Conservation (phyloP, 2,329 filamentous ascomycete species). For the Reticulascus tulasneorum region DNA sequence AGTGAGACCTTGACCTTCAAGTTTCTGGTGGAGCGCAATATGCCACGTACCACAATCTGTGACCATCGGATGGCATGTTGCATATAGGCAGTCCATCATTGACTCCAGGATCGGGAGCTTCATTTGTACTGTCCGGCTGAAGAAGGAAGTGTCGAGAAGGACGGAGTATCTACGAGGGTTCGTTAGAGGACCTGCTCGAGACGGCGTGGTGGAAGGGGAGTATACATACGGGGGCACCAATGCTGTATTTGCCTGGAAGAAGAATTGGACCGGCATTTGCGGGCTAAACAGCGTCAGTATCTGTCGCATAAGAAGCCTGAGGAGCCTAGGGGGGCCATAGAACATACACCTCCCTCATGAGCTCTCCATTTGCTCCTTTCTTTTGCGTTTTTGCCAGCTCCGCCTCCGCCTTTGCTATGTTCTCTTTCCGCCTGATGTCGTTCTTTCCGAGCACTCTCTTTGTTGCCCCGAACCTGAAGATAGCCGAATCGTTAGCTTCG, state of each 20-base stretch:
- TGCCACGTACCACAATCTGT: conserved; percentile 53
- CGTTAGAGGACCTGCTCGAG: too few species aligned
- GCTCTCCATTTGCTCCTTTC: conserved; percentile 49
- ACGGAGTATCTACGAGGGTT: too few species aligned
- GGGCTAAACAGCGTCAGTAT: too few species aligned
- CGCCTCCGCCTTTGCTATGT: conserved; percentile 61
- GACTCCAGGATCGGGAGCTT: conserved; percentile 84
- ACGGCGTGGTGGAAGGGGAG: too few species aligned
- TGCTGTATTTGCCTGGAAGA: conserved; percentile 85
- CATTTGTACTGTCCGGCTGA: conserved; percentile 64
- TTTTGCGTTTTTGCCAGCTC: conserved; percentile 55
- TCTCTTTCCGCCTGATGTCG: conserved; percentile 79
- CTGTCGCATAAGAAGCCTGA: conserved; percentile 22
- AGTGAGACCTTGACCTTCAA: background rate
- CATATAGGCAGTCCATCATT: conserved; percentile 92
- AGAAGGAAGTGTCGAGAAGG: conserved; percentile 64
- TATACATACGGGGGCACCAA: conserved; percentile 79
- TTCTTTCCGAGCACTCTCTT: conserved; percentile 80
- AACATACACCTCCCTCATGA: conserved; percentile 69
- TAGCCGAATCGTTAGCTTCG: conserved; percentile 2
- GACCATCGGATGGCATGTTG: conserved; percentile 85
- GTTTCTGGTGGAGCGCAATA: background rate
- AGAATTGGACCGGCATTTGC: conserved; percentile 77
- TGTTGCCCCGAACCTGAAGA: conserved; percentile 52
- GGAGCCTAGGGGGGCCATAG: conserved; percentile 1